phyloP scores from a whole-genome alignment of 352 stramenopile species.

The Blastocystis sp. region DNA sequence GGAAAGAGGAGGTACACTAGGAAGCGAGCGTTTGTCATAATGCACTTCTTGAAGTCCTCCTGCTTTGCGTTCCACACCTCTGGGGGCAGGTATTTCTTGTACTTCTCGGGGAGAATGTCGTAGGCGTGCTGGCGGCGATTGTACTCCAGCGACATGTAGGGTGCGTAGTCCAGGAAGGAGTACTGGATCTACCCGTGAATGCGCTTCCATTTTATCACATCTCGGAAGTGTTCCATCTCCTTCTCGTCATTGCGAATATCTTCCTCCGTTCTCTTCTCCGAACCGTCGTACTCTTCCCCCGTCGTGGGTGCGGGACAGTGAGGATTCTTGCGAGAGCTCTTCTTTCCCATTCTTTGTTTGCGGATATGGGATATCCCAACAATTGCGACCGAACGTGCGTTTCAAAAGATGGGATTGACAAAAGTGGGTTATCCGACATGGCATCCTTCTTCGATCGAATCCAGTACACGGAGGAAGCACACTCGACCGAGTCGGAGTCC shows the following conservation, averaged over 20 bases:
- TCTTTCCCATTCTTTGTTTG: not conserved
- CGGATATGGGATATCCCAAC: too few relatives aligned
- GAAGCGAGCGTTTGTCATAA: constrained; percentile 60
- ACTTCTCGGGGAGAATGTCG: constrained; percentile 41
- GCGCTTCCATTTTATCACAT: not conserved
- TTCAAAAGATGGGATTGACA: too few relatives aligned
- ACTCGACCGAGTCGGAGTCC: too few relatives aligned
- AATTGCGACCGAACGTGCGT: too few relatives aligned
- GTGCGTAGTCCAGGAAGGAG: constrained; percentile 58
- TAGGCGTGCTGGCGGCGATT: constrained; percentile 62
- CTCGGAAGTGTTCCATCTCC: constrained; percentile 63
- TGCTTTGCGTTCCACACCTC: constrained; percentile 60
- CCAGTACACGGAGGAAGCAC: too few relatives aligned
- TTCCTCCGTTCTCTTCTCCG: constrained; percentile 54
- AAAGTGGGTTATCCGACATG: too few relatives aligned
- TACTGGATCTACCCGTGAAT: constrained; percentile 63
- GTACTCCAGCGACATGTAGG: constrained; percentile 62
- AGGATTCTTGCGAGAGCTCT: not conserved
- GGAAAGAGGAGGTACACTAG: not conserved
- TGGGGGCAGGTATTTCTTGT: constrained; percentile 28
- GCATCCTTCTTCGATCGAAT: too few relatives aligned
- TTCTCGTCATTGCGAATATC: constrained; percentile 55
- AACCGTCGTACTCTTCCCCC: not conserved
- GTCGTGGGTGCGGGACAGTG: not conserved
- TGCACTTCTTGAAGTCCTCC: constrained; percentile 63